These are phyloP conservation scores for Cryptosporidium parvum DNA, from an alignment of 169 alveolate genomes.

Conservation along the genomic window DNA sequence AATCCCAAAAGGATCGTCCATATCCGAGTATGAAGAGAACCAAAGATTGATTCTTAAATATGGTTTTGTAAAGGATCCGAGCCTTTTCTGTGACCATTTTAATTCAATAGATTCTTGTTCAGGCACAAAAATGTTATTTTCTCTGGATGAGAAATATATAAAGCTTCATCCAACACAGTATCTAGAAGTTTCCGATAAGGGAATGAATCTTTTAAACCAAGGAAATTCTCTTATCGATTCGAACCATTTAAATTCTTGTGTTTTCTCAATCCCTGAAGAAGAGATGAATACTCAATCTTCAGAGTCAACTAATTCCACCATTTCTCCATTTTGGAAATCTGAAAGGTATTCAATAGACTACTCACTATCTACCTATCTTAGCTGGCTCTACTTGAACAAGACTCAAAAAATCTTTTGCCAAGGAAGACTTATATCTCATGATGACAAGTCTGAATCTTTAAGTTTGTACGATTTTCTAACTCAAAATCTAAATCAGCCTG, in stretches of 20 bases:
- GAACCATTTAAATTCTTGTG: background rate
- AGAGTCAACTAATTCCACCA: slow-evolving; percentile 70
- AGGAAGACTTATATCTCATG: slow-evolving; percentile 78
- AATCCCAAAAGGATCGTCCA: slow-evolving; percentile 28
- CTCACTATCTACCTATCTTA: slow-evolving; percentile 88
- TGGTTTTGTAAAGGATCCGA: slow-evolving; percentile 18
- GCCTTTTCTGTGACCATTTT: slow-evolving; percentile 19
- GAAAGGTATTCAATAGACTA: slow-evolving; percentile 88
- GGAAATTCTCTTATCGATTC: slow-evolving; percentile 15
- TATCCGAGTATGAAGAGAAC: slow-evolving; percentile 38
- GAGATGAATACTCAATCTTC: background rate
- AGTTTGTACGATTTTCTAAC: slow-evolving; percentile 22
- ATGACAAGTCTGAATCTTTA: slow-evolving; percentile 2
- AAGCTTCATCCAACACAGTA: slow-evolving; percentile 45
- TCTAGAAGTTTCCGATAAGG: slow-evolving; percentile 38
- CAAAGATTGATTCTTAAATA: slow-evolving; percentile 39
- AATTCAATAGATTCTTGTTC: background rate
- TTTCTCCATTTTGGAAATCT: slow-evolving; percentile 88
- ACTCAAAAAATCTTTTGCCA: slow-evolving; percentile 87
- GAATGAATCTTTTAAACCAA: slow-evolving; percentile 20
- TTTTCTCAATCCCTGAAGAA: background rate
- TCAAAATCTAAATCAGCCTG: background rate
- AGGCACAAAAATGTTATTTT: slow-evolving; percentile 42
- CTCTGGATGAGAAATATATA: background rate
- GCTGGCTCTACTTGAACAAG: slow-evolving; percentile 88